Evolutionary conservation across 2,329 filamentous ascomycete genomes (phyloP), one percentile per base, ranked within the genome.

Genomic region (Aspergillus carbonarius): DNA sequence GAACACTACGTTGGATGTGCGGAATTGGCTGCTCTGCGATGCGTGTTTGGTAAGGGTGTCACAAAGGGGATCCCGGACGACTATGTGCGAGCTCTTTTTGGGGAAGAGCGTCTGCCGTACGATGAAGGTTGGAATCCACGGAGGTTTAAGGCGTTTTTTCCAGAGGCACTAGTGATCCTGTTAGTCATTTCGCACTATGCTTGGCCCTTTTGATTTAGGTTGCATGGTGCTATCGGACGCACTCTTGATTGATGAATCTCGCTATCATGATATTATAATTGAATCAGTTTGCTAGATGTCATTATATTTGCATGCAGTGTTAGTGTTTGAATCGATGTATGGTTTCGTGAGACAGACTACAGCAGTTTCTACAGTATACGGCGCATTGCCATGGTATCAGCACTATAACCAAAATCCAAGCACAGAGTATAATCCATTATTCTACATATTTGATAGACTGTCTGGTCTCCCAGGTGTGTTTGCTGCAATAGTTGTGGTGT

Each of bases 91-190:
- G 59, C 57, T 9, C 13, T 65, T 4, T 62, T 65, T 54, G 57
- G 59, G 0, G 61, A 65, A 20, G 63, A 65, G 52, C 37, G 63
- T 4, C n/a, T 65, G 47, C 63, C 63, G n/a, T 60, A 50, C 34
- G 25, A 58, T 5, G 59, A 65, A 32, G 63, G 63, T 9, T 65
- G 63, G 63, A 55, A 10, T 27, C 63, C 63, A 17, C 35, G 56
- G 4, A 27, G 55, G 7, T 55, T 56, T 3, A 59, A 57, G 47
- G 25, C 54, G 53, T 48, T 40, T 50, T 25, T 65, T 2, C 51
- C 51, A 5, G 63, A 65, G 53, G 27, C 56, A 10, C 47, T 17
- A 13, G 35, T 39, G 25, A 23, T 62, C 5, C 20, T 55, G 7
- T 35, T 62, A 20, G 44, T 23, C 13, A 46, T 62, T 55, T 63